Evolutionary conservation across 2,329 filamentous ascomycete species (phyloP).

Genomic region (Fusarium ramigenum): DNA sequence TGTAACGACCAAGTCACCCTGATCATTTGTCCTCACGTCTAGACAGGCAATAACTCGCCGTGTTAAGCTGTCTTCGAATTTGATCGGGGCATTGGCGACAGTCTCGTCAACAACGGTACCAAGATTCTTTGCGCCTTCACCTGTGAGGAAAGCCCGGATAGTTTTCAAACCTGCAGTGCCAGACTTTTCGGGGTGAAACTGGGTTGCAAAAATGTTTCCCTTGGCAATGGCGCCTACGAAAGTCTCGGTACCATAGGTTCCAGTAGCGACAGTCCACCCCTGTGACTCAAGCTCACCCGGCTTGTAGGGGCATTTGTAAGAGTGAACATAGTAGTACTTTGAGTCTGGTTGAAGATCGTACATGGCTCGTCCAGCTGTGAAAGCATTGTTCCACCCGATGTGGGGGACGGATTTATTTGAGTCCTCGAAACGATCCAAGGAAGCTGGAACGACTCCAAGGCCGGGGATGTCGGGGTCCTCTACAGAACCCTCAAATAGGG

Average conservation of each 20-base stretch:
- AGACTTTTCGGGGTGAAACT: conserved; percentile 98
- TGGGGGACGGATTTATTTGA: conserved; percentile 90
- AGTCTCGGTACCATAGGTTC: conserved; percentile 84
- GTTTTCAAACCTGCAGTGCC: conserved; percentile 87
- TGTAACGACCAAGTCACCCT: conserved; percentile 94
- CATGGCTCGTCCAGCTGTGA: conserved; percentile 65
- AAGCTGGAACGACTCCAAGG: conserved; percentile 76
- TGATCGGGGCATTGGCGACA: conserved; percentile 17
- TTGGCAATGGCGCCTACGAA: conserved; percentile 92
- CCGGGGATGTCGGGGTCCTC: conserved; percentile 79
- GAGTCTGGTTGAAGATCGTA: conserved; percentile 82
- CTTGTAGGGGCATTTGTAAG: conserved; percentile 83
- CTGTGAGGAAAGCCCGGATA: conserved; percentile 86
- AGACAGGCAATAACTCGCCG: conserved; percentile 93
- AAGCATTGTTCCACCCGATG: conserved; percentile 97
- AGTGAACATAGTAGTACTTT: conserved; percentile 99
- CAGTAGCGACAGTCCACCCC: conserved; percentile 94
- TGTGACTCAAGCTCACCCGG: conserved; percentile 77
- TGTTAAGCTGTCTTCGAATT: conserved; percentile 76
- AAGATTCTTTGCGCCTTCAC: conserved; percentile 66
- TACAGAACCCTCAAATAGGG: conserved; percentile 84
- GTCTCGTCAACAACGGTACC: conserved; percentile 30
- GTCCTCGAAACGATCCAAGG: conserved; percentile 80
- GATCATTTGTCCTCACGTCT: conserved; percentile 93
- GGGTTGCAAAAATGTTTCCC: conserved; percentile 87